Percentiles rank a stretch among this genome's conserved stretches.
These are phyloP conservation scores for Lindgomyces ingoldianus DNA, from an alignment of 495 filamentous ascomycete species.

Conservation along the genomic window DNA sequence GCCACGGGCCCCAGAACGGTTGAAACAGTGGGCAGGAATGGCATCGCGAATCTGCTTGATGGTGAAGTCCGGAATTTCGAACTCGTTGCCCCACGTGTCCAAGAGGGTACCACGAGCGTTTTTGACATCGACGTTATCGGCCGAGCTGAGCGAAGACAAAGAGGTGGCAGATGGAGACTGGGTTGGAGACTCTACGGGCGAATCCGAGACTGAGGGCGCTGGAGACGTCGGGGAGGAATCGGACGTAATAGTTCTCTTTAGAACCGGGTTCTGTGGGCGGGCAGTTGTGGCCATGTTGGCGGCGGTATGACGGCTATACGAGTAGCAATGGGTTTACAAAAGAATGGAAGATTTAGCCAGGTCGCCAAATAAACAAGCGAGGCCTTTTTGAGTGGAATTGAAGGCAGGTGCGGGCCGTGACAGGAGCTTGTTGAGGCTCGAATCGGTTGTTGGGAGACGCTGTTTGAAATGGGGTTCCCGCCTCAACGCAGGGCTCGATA, in stretches of 20 bases:
- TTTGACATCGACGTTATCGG: constrained; percentile 49
- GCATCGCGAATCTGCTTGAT: constrained; percentile 81
- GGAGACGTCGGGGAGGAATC: constrained; percentile 56
- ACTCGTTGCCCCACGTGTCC: constrained; percentile 74
- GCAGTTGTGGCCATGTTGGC: constrained; percentile 60
- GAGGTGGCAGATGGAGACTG: constrained; percentile 72
- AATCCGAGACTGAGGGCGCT: constrained; percentile 62
- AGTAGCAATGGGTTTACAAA: constrained; percentile 19
- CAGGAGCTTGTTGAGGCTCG: constrained; percentile 18
- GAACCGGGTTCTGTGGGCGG: constrained; percentile 55
- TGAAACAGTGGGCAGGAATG: constrained; percentile 80
- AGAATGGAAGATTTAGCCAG: background rate
- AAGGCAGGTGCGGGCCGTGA: background rate
- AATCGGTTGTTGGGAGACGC: constrained; percentile 20
- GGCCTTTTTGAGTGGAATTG: background rate
- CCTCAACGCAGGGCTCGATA: constrained; percentile 14
- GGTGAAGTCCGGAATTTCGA: constrained; percentile 72
- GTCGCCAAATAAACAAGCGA: background rate
- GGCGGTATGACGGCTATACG: background rate
- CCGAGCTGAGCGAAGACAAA: constrained; percentile 81
- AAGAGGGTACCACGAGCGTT: constrained; percentile 46
- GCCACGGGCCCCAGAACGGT: constrained; percentile 64
- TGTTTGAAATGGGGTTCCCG: background rate
- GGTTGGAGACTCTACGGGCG: constrained; percentile 55
- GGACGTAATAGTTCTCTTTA: constrained; percentile 55